These are phyloP conservation scores for Hanseniaspora occidentalis DNA, from an alignment of 805 yeast species.

Conservation along the genomic window DNA sequence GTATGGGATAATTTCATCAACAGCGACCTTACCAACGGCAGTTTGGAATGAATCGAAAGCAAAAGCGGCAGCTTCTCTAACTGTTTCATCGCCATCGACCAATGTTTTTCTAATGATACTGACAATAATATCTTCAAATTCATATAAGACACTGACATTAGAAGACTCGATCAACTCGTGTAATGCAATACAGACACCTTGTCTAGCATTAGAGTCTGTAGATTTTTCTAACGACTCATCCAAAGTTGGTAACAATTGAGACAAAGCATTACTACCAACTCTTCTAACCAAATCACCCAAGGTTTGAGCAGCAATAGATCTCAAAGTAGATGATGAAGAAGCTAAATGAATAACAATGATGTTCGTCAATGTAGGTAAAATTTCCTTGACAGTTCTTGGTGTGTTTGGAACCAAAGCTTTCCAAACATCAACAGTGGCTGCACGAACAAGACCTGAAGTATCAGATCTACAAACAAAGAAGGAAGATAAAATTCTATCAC, in stretches of 20 bases:
- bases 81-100: slow-evolving; percentile 58
- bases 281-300: slow-evolving; percentile 91
- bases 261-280: slow-evolving; percentile 78
- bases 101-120: slow-evolving; percentile 67
- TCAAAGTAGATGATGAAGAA: slow-evolving; percentile 62
- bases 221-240: slow-evolving; percentile 47
- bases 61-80: slow-evolving; percentile 82
- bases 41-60: slow-evolving; percentile 84
- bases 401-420: slow-evolving; percentile 92
- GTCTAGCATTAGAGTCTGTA: slow-evolving; percentile 71
- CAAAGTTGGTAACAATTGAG: slow-evolving; percentile 75
- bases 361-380: slow-evolving; percentile 69
- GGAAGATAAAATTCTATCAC: slow-evolving; percentile 77
- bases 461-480: slow-evolving; percentile 92
- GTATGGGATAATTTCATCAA: slow-evolving; percentile 81
- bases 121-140: slow-evolving; percentile 58
- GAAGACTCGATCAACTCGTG: slow-evolving; percentile 75
- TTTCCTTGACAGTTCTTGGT: slow-evolving; percentile 87
- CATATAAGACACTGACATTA: slow-evolving; percentile 41
- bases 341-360: slow-evolving; percentile 77
- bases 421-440: slow-evolving; percentile 90
- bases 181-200: slow-evolving; percentile 93
- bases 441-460: slow-evolving; percentile 73
- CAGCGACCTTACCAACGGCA: slow-evolving; percentile 69
- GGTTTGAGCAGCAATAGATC: slow-evolving; percentile 84